phyloP scores from a whole-genome alignment of 306 rosid species.

The Geum urbanum region DNA sequence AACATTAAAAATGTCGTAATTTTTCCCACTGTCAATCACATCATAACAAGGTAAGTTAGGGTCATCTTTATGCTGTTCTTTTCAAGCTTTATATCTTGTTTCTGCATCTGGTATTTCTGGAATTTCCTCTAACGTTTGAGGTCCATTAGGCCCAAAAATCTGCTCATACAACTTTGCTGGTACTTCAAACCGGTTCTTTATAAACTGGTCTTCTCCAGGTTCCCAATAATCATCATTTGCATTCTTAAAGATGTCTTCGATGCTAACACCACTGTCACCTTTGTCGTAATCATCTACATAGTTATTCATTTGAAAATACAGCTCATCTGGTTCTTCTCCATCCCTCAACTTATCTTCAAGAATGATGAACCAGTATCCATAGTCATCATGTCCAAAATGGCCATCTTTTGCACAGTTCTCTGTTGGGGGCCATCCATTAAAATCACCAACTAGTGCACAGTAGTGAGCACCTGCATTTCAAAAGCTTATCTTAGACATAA shows the following conservation, averaged over 20 bases:
- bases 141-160: slow-evolving; percentile 95
- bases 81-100: slow-evolving; percentile 83
- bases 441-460: slow-evolving; percentile 82
- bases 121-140: slow-evolving; percentile 78
- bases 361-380: slow-evolving; percentile 92
- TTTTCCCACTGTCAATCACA: slow-evolving; percentile 74
- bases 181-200: slow-evolving; percentile 65
- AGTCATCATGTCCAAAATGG: slow-evolving; percentile 87
- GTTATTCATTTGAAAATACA: slow-evolving; percentile 89
- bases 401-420: slow-evolving; percentile 91
- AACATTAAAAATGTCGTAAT: slow-evolving; percentile 73
- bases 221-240: slow-evolving; percentile 88
- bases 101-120: slow-evolving; percentile 83
- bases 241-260: slow-evolving; percentile 74
- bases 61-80: slow-evolving; percentile 60
- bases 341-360: slow-evolving; percentile 84
- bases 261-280: slow-evolving; percentile 86
- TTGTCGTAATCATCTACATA: slow-evolving; percentile 84
- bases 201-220: slow-evolving; percentile 84
- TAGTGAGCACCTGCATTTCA: slow-evolving; percentile 78
- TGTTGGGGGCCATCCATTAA: slow-evolving; percentile 86
- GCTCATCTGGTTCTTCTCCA: slow-evolving; percentile 81
- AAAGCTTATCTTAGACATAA: slow-evolving; percentile 21
- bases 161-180: slow-evolving; percentile 88
- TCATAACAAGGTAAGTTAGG: slow-evolving; percentile 52